phyloP scores from a whole-genome alignment of 1,284 basidiomycete species.

The Ganoderma resinaceum region DNA sequence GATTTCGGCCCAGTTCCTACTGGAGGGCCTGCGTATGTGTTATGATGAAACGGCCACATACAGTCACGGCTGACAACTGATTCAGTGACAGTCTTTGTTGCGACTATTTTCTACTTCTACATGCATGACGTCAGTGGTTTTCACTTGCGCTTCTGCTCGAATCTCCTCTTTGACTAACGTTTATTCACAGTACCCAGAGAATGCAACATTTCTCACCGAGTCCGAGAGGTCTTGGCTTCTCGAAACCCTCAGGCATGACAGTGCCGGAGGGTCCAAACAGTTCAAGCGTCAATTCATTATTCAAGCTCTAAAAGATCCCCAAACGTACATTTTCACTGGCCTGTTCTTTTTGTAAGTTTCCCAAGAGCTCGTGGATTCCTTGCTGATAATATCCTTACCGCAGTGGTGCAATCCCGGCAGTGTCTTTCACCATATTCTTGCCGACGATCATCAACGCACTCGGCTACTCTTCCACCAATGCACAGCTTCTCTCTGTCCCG shows the following conservation, averaged over 20 bases:
- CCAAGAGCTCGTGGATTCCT: conserved; percentile 36
- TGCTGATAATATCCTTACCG: conserved; percentile 56
- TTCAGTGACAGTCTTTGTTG: conserved; percentile 9
- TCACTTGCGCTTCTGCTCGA: not conserved
- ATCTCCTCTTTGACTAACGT: not conserved
- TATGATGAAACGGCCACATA: no score
- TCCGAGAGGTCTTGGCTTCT: conserved; percentile 41
- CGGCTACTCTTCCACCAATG: conserved; percentile 35
- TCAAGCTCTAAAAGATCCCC: conserved; percentile 36
- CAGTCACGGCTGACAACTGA: not conserved
- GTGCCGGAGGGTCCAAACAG: conserved; percentile 23
- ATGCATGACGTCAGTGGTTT: conserved; percentile 11
- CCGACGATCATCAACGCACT: conserved; percentile 42
- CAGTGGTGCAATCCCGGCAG: conserved; percentile 25
- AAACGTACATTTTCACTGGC: conserved; percentile 51
- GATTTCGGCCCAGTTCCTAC: conserved; percentile 4
- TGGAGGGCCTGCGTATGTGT: conserved; percentile 8
- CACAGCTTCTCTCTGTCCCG: conserved; percentile 37
- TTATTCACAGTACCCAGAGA: conserved; percentile 8
- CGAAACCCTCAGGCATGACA: conserved; percentile 39
- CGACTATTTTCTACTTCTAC: conserved; percentile 10
- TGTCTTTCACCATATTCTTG: conserved; percentile 29
- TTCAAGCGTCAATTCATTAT: conserved; percentile 36
- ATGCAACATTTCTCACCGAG: conserved; percentile 36
- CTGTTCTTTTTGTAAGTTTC: conserved; percentile 27